phyloP scores from a whole-genome alignment of 441 rosid species.

The Eruca vesicaria region DNA sequence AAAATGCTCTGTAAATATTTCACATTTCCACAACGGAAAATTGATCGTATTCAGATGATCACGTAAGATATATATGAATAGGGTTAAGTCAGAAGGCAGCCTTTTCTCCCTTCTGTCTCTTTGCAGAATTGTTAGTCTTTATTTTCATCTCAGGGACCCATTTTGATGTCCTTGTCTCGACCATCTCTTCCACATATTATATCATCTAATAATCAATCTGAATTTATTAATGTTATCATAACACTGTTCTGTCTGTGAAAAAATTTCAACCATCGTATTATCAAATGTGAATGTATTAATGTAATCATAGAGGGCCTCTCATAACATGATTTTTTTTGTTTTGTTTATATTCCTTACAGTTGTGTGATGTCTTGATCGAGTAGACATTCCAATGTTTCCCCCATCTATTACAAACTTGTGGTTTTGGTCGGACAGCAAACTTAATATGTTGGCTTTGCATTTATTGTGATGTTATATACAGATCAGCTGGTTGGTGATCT shows the following conservation, averaged over 20 bases:
- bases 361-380: slow-evolving; percentile 7
- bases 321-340: neutral
- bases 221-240: slow-evolving; percentile 12
- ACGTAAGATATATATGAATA: slow-evolving; percentile 7
- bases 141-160: slow-evolving; percentile 31
- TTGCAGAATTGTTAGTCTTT: slow-evolving; percentile 28
- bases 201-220: neutral
- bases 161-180: slow-evolving; percentile 25
- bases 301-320: neutral
- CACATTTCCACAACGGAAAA: slow-evolving; percentile 12
- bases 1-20: slow-evolving; percentile 9
- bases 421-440: slow-evolving; percentile 27
- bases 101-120: slow-evolving; percentile 24
- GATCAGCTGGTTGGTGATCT: slow-evolving; percentile 34
- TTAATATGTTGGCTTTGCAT: slow-evolving; percentile 16
- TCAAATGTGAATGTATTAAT: neutral
- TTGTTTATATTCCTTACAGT: neutral
- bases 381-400: slow-evolving; percentile 7
- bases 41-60: slow-evolving; percentile 26
- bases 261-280: neutral
- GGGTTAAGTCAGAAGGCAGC: slow-evolving; percentile 35
- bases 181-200: slow-evolving; percentile 33
- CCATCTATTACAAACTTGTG: neutral
- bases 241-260: neutral
- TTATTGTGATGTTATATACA: neutral